These are phyloP conservation scores for Ajuga reptans DNA, from an alignment of 305 asterid species.

Conservation along the genomic window DNA sequence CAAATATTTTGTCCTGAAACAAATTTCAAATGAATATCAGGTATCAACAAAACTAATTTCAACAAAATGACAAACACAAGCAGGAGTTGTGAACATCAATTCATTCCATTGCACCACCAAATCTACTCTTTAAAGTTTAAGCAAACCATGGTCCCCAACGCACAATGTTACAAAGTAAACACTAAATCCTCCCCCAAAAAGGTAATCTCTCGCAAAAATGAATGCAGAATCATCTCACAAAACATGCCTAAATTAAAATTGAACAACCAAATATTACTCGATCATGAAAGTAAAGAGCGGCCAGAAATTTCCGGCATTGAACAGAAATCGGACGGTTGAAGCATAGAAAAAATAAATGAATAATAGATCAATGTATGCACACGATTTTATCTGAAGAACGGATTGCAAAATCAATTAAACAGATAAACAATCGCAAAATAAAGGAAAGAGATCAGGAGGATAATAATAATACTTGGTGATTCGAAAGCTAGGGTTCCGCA, in stretches of 20 bases:
- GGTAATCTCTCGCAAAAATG: neutral
- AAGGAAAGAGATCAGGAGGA: slow-evolving; percentile 13
- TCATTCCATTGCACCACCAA: neutral
- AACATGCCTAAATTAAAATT: neutral
- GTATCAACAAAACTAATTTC: neutral
- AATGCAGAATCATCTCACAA: neutral
- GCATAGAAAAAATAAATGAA: neutral
- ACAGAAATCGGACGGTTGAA: neutral
- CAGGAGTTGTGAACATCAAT: slow-evolving; percentile 5
- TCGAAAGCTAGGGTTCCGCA: slow-evolving; percentile 20
- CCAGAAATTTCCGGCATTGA: slow-evolving; percentile 18
- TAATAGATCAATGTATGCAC: slow-evolving; percentile 1
- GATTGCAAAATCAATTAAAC: neutral
- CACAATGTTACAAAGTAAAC: neutral
- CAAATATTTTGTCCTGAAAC: slow-evolving; percentile 19
- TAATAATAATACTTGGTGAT: slow-evolving; percentile 16
- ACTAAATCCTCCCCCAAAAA: neutral
- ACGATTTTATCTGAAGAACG: neutral
- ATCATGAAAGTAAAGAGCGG: neutral
- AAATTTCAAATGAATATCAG: slow-evolving; percentile 11
- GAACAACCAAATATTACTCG: neutral
- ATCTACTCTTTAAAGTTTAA: neutral
- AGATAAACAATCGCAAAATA: neutral
- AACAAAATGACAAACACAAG: neutral
- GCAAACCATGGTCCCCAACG: slow-evolving; percentile 2